Evolutionary conservation across 139 green algal species (phyloP), one percentile per base, ranked within the genome.

Genomic region (Chlamydomonas sphaeroides): DNA sequence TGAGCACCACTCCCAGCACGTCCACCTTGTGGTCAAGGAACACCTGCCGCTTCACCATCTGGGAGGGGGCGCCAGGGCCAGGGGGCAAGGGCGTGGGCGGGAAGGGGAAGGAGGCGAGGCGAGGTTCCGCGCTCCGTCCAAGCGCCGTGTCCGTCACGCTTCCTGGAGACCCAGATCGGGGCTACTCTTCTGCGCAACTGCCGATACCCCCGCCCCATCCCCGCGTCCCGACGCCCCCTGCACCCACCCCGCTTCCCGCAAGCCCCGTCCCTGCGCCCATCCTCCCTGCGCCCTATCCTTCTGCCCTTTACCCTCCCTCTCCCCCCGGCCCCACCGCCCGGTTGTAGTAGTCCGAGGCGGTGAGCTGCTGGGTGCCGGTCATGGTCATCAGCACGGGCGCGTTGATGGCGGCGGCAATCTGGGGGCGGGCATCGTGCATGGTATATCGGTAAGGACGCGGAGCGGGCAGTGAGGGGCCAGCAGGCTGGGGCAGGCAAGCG

Each of bases 1-100:
- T 96, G 14, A 96, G 39, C 7, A 93, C 63, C 33, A 95, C 68
- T 10, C 92, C 93, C 63, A 93, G 53, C 39, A 94, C 51, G 23
- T 89, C 84, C 53, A 92, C 86, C 72, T 74, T 72, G 73, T 92
- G 72, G 35, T 89, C 83, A 48, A 80, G 33, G 35, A 93, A 78
- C 57, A 87, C 67, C 66, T 88, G 75, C 68, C 82, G 86, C 68
- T 77, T 84, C 8, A 86, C 25, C 63, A 88, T 56, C 63, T 90
- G 81, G 1, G 68, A 10, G 18, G 48, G 18, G n/a, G 63, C n/a
- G n/a, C n/a, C n/a, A n/a, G n/a, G n/a, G n/a, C n/a, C 48, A 25
- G 33, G 35, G 71, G 51, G 33, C 25, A 4, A 7, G 11, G 57
- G 15, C n/a, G 45, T 21, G 45, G 45, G 14, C 11, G 35, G 5